Conservation (phyloP, 2,329 filamentous ascomycete species). For the Ophiostoma sp. region DNA sequence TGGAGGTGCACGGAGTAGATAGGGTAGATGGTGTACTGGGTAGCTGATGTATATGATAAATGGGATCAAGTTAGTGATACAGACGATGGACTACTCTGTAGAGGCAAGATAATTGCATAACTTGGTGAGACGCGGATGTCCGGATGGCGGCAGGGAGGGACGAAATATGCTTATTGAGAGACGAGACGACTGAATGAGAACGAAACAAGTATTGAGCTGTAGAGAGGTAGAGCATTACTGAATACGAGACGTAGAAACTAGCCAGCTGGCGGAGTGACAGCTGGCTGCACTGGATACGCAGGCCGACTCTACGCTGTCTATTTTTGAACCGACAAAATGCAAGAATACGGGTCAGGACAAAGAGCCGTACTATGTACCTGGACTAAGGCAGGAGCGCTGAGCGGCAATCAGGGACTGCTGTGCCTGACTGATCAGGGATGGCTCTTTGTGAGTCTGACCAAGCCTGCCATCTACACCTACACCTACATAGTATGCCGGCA, state of each 20-base stretch:
- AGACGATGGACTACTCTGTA: not conserved
- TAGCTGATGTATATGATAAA: too few relatives aligned
- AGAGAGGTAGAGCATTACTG: not conserved
- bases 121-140: constrained; percentile 5
- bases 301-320: not conserved
- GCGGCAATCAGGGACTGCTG: not conserved
- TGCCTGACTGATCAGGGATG: not conserved
- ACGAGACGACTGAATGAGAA: not conserved
- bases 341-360: constrained; percentile 1
- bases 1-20: too few relatives aligned
- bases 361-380: not conserved
- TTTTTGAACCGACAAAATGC: not conserved
- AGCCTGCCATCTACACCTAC: not conserved
- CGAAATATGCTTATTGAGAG: not conserved
- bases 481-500: too few relatives aligned
- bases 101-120: not conserved
- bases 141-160: not conserved
- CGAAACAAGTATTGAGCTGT: constrained; percentile 1
- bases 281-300: not conserved
- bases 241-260: not conserved
- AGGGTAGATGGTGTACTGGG: not conserved
- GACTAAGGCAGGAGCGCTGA: not conserved
- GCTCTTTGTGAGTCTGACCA: not conserved
- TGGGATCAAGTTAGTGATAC: too few relatives aligned
- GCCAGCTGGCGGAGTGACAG: not conserved